Evolutionary conservation across 2,329 filamentous ascomycete species (phyloP).

Genomic region (Tolypocladium ophioglossoides): DNA sequence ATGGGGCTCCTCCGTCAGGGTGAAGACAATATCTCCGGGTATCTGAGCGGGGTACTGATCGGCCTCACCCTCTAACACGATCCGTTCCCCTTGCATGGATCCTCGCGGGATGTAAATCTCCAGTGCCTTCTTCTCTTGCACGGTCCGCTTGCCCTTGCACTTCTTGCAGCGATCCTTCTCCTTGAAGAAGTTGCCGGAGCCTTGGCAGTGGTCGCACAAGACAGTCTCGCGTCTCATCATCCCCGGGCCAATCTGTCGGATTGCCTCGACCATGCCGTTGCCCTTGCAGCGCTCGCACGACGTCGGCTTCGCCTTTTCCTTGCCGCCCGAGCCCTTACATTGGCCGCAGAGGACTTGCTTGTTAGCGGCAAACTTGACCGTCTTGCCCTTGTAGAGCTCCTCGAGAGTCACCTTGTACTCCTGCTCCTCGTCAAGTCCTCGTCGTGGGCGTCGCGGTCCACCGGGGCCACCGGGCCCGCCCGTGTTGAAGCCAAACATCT

Average conservation of each 20-base stretch:
- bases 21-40: constrained; percentile 89
- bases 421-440: constrained; percentile 77
- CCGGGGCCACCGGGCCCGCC: constrained; percentile 45
- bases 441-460: constrained; percentile 51
- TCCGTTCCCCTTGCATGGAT: constrained; percentile 76
- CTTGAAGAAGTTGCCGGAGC: constrained; percentile 77
- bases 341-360: constrained; percentile 83
- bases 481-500: constrained; percentile 80
- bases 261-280: constrained; percentile 62
- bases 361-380: constrained; percentile 89
- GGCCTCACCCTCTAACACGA: constrained; percentile 84
- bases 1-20: constrained; percentile 71
- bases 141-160: constrained; percentile 87
- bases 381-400: constrained; percentile 97
- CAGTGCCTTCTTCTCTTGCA: constrained; percentile 82
- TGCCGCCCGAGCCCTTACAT: constrained; percentile 84
- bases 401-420: constrained; percentile 86
- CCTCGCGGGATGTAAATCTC: constrained; percentile 94
- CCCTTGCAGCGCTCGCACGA: constrained; percentile 80
- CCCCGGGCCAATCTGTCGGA: constrained; percentile 77
- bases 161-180: constrained; percentile 98
- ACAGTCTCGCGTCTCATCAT: constrained; percentile 73
- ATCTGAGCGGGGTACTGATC: constrained; percentile 84
- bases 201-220: constrained; percentile 72
- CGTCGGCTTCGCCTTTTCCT: constrained; percentile 79